Evolutionary conservation across 345 rosid genomes (phyloP), one percentile per base, ranked within the genome.

Genomic region (Populus nigra): DNA sequence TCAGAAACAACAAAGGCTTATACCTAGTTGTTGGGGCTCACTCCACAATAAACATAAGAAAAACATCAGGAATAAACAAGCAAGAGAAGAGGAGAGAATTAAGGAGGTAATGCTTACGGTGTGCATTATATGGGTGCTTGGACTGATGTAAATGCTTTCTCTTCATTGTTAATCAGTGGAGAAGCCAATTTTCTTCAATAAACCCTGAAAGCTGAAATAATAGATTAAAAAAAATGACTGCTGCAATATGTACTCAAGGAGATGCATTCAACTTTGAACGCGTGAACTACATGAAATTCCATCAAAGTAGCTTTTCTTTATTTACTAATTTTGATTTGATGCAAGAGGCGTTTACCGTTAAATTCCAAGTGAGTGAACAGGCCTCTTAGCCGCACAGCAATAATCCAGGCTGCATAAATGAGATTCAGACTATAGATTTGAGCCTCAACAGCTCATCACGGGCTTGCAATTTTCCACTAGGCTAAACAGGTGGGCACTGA

Each of bases 81-180:
- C 45, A 2, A 38, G 61, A 73, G 65, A 5, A 35, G 22, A 62
- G 11, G 59, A 38, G 41, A 25, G 38, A 2, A 22, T n/a, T n/a
- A 31, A 49, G 27, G n/a, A 33, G 50, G 71, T 62, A 74, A 75
- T 16, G 73, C 93, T 89, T 89, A 94, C 98, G 88, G 72, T 76
- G 78, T 67, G 70, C 81, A 72, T 82, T 72, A 72, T 90, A 86
- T 3, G 91, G 86, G 85, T 94, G 91, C 77, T 83, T 82, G 78
- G 89, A 83, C 71, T 84, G 83, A 83, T 91, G 81, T 41, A 91
- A 80, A 75, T 57, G 81, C 77, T 86, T 88, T 83, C 75, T 90
- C 82, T 77, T 86, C 89, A 83, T 89, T 67, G 33, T 78, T 45
- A 23, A 57, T 31, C 59, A 74, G 55, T 76, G 61, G 67, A 53